phyloP scores from a whole-genome alignment of 805 yeast genomes.

The Spathaspora arborariae region DNA sequence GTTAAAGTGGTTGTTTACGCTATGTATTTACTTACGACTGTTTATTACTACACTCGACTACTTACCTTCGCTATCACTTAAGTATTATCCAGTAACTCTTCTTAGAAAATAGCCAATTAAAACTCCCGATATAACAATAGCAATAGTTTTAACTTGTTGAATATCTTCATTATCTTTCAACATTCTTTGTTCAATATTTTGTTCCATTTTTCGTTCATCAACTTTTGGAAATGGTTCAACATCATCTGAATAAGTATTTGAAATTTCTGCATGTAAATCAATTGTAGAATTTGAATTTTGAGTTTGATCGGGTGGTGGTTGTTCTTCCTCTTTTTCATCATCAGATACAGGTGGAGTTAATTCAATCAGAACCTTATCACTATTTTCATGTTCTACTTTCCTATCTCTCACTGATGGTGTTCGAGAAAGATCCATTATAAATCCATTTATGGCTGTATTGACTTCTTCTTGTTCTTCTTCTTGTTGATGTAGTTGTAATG shows the following conservation, averaged over 20 bases:
- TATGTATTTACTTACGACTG: too few species aligned
- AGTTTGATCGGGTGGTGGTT: neutral
- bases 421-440: constrained; percentile 9
- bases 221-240: constrained; percentile 10
- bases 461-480: neutral
- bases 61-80: too few species aligned
- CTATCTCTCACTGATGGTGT: constrained; percentile 9
- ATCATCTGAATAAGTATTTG: constrained; percentile 2
- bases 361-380: constrained; percentile 4
- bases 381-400: neutral
- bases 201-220: constrained; percentile 1
- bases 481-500: neutral
- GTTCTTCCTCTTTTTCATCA: constrained; percentile 5
- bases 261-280: neutral
- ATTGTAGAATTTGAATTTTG: neutral
- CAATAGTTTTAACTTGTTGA: constrained; percentile 3
- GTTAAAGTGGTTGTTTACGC: too few species aligned
- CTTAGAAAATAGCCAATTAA: constrained; percentile 8
- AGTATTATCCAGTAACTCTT: constrained; percentile 3
- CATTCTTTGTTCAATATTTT: neutral
- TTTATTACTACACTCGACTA: too few species aligned
- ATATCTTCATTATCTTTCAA: neutral
- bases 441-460: constrained; percentile 8
- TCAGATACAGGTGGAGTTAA: constrained; percentile 10
- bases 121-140: constrained; percentile 7